phyloP scores from a whole-genome alignment of 257 asterid species.

The Jaltomata sinuosa region DNA sequence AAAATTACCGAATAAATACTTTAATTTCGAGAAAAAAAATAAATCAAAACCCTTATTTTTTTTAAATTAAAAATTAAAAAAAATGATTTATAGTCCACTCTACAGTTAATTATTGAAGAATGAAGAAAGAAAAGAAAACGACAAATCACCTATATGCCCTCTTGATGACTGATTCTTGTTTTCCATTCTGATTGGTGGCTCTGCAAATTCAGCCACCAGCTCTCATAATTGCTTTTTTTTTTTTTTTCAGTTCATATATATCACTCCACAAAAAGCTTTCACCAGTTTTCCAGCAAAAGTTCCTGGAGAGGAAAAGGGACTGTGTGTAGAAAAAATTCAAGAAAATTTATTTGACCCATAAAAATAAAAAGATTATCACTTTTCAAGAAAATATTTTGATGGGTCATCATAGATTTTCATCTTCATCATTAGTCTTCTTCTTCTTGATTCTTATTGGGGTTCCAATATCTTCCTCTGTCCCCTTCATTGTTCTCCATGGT shows the following conservation, averaged over 20 bases:
- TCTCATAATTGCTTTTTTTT: neutral
- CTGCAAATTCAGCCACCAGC: neutral
- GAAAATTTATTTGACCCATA: neutral
- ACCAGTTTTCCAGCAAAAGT: slow-evolving; percentile 8
- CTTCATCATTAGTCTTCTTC: neutral
- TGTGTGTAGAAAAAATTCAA: neutral
- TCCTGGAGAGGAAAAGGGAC: neutral
- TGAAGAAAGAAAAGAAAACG: neutral
- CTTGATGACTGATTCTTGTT: neutral
- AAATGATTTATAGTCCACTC: neutral
- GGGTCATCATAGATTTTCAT: slow-evolving; percentile 11
- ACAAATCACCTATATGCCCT: neutral
- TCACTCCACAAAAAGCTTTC: neutral
- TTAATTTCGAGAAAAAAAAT: no score
- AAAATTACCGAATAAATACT: no score
- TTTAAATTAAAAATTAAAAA: neutral
- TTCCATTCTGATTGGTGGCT: neutral
- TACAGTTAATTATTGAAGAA: neutral
- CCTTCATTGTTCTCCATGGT: slow-evolving; percentile 94
- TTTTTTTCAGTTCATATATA: neutral
- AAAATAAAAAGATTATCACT: neutral
- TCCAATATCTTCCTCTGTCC: slow-evolving; percentile 39
- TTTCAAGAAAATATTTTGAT: neutral
- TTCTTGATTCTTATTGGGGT: slow-evolving; percentile 22
- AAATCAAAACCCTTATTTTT: neutral